phyloP scores from a whole-genome alignment of 208 protist species.

The Leishmania amazonensis region DNA sequence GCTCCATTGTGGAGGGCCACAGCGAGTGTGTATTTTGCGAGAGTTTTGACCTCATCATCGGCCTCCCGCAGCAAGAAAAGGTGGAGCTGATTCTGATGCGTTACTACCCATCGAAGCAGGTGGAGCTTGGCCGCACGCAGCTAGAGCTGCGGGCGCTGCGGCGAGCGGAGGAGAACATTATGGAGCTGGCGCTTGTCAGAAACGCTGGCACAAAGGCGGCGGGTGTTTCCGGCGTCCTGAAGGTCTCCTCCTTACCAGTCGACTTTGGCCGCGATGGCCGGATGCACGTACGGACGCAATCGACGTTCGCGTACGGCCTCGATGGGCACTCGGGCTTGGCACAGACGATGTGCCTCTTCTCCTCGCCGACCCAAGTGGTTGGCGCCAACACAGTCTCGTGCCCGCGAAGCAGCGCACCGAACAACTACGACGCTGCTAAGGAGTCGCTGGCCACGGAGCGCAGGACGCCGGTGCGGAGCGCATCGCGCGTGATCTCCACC shows the following conservation, averaged over 20 bases:
- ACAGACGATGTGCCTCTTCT: conserved; percentile 19
- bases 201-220: conserved; percentile 41
- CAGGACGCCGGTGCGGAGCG: background rate
- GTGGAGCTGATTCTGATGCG: conserved; percentile 66
- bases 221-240: conserved; percentile 47
- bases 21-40: conserved; percentile 69
- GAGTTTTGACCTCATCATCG: conserved; percentile 60
- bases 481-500: background rate
- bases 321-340: conserved; percentile 13
- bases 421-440: background rate
- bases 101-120: conserved; percentile 25
- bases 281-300: conserved; percentile 18
- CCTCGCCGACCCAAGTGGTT: background rate
- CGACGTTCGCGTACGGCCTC: conserved; percentile 21
- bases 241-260: conserved; percentile 49
- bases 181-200: conserved; percentile 60
- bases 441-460: background rate
- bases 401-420: background rate
- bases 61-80: conserved; percentile 67
- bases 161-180: conserved; percentile 28
- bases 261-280: conserved; percentile 29
- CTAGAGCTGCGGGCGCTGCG: conserved; percentile 43
- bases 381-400: background rate
- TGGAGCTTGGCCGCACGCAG: conserved; percentile 63
- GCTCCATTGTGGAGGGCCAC: conserved; percentile 43